phyloP scores from a whole-genome alignment of 192 early-diverging fungal genomes.

The Coemansia sp. region DNA sequence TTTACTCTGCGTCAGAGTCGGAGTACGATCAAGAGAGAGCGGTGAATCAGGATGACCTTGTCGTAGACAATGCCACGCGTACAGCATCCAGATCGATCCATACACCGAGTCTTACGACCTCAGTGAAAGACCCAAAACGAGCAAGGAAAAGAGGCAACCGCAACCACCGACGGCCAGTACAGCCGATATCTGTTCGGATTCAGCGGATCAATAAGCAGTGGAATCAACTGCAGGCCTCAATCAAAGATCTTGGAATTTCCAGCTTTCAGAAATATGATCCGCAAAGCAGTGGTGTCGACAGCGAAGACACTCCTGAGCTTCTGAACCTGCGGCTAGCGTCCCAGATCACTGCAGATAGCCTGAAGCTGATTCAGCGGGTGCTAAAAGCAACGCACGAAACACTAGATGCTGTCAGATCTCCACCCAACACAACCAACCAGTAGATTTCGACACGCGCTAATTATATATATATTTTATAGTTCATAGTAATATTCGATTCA shows the following conservation, averaged over 20 bases:
- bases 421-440: not conserved
- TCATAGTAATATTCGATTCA: constrained; percentile 2
- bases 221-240: constrained; percentile 11
- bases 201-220: constrained; percentile 29
- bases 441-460: not conserved
- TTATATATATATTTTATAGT: not conserved
- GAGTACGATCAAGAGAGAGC: constrained; percentile 4
- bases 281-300: not conserved
- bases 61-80: not conserved
- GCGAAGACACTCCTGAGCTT: not conserved
- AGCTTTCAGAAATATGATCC: not conserved
- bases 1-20: constrained; percentile 6
- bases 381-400: constrained; percentile 20
- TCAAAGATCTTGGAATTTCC: constrained; percentile 11
- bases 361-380: constrained; percentile 30
- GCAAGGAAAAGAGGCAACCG: not conserved
- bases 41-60: not conserved
- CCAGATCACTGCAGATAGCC: constrained; percentile 16
- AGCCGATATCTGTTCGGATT: constrained; percentile 25
- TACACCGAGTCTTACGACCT: not conserved
- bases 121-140: not conserved
- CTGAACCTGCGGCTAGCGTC: not conserved
- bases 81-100: not conserved
- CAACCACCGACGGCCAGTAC: constrained; percentile 19
- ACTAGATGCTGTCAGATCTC: constrained; percentile 2